These are phyloP conservation scores for Coemansia sp. DNA, from an alignment of 192 early-diverging fungal genomes.

Conservation along the genomic window DNA sequence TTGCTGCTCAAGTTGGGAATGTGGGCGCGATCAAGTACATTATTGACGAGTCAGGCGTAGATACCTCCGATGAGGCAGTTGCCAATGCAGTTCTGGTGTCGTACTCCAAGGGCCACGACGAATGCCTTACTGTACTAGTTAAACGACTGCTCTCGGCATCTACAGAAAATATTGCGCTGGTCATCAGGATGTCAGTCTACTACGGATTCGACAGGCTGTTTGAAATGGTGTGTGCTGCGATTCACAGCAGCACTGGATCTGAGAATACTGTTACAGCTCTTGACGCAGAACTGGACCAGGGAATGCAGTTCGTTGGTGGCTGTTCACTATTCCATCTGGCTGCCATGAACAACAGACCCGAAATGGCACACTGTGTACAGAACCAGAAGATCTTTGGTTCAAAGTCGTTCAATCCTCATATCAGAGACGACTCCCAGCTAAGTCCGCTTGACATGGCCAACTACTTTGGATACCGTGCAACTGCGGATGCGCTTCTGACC, in stretches of 20 bases:
- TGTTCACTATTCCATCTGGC: slow-evolving; percentile 43
- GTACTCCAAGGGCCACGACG: slow-evolving; percentile 12
- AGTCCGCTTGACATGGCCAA: slow-evolving; percentile 43
- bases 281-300: slow-evolving; percentile 17
- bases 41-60: slow-evolving; percentile 34
- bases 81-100: slow-evolving; percentile 29
- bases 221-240: slow-evolving; percentile 18
- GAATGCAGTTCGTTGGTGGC: slow-evolving; percentile 17
- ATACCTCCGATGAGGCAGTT: slow-evolving; percentile 20
- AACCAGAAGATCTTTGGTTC: slow-evolving; percentile 20
- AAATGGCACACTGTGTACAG: slow-evolving; percentile 22
- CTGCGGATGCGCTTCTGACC: slow-evolving; percentile 35
- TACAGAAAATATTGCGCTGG: slow-evolving; percentile 27
- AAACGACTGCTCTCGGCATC: slow-evolving; percentile 14
- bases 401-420: slow-evolving; percentile 18
- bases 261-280: not conserved
- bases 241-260: slow-evolving; percentile 13
- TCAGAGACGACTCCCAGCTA: slow-evolving; percentile 24
- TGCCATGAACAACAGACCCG: slow-evolving; percentile 26
- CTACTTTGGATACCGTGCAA: slow-evolving; percentile 46
- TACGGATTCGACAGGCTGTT: slow-evolving; percentile 36
- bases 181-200: slow-evolving; percentile 31
- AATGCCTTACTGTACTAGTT: slow-evolving; percentile 16
- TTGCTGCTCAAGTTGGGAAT: slow-evolving; percentile 38
- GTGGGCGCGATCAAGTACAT: slow-evolving; percentile 34